phyloP scores from a whole-genome alignment of 257 asterid species.

The Cinchona pubescens region DNA sequence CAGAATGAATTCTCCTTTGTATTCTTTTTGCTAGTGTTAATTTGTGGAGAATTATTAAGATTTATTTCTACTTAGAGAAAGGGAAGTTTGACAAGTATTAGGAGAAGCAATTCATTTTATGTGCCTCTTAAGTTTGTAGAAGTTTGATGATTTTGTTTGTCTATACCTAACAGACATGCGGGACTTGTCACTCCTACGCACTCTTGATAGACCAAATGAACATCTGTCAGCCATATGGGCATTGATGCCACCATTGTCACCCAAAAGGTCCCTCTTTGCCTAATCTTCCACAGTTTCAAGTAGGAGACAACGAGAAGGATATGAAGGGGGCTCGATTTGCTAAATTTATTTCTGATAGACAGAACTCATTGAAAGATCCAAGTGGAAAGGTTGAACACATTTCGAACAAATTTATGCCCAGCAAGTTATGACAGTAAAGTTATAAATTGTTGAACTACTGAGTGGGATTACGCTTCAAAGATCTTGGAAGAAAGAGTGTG shows the following conservation, averaged over 20 bases:
- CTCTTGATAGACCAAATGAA: slow-evolving; percentile 75
- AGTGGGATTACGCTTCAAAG: background rate
- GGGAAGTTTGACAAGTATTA: background rate
- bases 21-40: background rate
- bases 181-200: slow-evolving; percentile 51
- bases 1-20: background rate
- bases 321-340: slow-evolving; percentile 85
- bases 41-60: too few relatives aligned
- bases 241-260: slow-evolving; percentile 70
- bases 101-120: background rate
- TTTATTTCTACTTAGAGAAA: background rate
- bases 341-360: slow-evolving; percentile 75
- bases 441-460: background rate
- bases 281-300: slow-evolving; percentile 34
- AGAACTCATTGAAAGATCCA: slow-evolving; percentile 48
- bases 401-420: slow-evolving; percentile 36
- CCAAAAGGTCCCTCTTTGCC: slow-evolving; percentile 55
- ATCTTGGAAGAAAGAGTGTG: background rate
- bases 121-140: background rate
- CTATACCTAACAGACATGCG: slow-evolving; percentile 54
- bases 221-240: slow-evolving; percentile 88
- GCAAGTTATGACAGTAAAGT: slow-evolving; percentile 57
- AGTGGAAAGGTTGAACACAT: slow-evolving; percentile 39
- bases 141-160: background rate
- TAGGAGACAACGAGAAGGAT: slow-evolving; percentile 44